These are phyloP conservation scores for Chlamydomonas sp. DNA, from an alignment of 139 green algal species.

Conservation along the genomic window DNA sequence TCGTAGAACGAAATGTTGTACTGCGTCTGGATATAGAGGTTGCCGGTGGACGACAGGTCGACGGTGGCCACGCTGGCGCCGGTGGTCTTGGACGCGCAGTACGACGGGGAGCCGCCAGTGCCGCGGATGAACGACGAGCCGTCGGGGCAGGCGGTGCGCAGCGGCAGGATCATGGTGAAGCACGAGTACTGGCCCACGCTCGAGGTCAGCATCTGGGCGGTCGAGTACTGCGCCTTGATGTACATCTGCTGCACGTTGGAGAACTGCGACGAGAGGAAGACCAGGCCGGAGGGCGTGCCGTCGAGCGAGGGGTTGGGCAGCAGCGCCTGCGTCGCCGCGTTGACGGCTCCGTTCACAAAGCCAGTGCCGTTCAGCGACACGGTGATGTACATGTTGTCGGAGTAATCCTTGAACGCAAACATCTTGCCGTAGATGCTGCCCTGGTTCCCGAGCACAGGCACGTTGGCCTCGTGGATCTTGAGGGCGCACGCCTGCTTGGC, in stretches of 20 bases:
- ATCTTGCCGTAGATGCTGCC: conserved; percentile 1
- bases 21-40: too few species aligned
- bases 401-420: conserved; percentile 14
- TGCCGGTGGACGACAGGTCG: too few species aligned
- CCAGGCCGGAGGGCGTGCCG: too few species aligned
- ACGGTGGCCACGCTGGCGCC: too few species aligned
- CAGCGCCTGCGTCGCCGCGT: neutral
- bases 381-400: conserved; percentile 10
- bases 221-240: neutral
- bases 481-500: neutral
- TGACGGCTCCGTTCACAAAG: neutral
- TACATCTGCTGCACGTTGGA: neutral
- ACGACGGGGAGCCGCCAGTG: too few species aligned
- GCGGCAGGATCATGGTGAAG: neutral
- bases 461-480: neutral
- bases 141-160: neutral
- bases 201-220: neutral
- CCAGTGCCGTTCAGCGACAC: conserved; percentile 14
- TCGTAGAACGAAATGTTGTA: too few species aligned
- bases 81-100: too few species aligned
- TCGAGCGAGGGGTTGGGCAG: too few species aligned
- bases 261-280: too few species aligned
- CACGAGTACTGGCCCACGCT: neutral
- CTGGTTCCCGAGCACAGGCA: neutral
- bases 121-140: too few species aligned